Evolutionary conservation across 306 rosid species (phyloP).

Genomic region (Nissolia schottii): DNA sequence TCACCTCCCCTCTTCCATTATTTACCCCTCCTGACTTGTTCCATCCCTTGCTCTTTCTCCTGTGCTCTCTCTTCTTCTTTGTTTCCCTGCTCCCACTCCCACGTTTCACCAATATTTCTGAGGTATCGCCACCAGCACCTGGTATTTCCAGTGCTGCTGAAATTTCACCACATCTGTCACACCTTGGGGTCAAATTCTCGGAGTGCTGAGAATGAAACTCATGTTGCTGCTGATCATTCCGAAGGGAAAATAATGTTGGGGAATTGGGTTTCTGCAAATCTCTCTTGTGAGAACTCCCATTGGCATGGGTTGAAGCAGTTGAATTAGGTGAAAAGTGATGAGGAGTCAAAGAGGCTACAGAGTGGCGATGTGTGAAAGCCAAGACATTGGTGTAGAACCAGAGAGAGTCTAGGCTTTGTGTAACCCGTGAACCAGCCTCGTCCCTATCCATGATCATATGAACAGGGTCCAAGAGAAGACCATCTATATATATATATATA

Average conservation of each 20-base stretch:
- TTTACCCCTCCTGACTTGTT: neutral
- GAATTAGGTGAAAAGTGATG: neutral
- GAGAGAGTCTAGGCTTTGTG: constrained; percentile 47
- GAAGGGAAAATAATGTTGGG: neutral
- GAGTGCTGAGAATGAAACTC: neutral
- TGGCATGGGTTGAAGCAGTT: neutral
- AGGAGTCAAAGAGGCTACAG: neutral
- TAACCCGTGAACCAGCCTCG: constrained; percentile 34
- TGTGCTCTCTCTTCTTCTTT: constrained; percentile 23
- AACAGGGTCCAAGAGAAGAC: neutral
- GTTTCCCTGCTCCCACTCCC: neutral
- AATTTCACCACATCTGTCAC: constrained; percentile 8
- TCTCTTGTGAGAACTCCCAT: constrained; percentile 14
- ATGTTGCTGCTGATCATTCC: neutral
- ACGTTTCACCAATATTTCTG: constrained; percentile 12
- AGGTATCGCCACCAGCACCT: neutral
- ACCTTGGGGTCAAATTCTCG: neutral
- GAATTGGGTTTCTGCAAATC: constrained; percentile 12
- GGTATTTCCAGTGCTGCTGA: constrained; percentile 12
- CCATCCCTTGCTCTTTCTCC: constrained; percentile 16
- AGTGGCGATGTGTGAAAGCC: neutral
- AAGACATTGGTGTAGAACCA: constrained; percentile 64
- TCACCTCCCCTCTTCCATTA: constrained; percentile 13
- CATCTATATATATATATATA: too few species aligned
- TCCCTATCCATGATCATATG: too few species aligned